Percentiles rank a stretch among this genome's conserved stretches.
Conservation (phyloP, 208 protist species). For the Crithidia thermophila region DNA sequence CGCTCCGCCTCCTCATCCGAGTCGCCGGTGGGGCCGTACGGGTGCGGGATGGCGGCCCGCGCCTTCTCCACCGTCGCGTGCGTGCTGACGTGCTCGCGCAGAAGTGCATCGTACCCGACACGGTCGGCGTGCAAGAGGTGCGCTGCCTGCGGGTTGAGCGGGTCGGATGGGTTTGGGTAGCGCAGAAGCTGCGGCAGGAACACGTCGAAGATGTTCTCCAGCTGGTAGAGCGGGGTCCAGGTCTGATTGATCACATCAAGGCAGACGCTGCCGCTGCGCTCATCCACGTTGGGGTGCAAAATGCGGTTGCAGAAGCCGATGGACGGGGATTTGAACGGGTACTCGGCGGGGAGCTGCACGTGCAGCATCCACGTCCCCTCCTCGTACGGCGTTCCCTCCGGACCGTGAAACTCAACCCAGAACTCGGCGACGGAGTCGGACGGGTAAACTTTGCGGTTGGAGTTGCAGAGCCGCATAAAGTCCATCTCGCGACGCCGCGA, state of each 20-base stretch:
- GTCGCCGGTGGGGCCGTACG: constrained; percentile 31
- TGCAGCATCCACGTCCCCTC: constrained; percentile 97
- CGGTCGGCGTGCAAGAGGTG: constrained; percentile 91
- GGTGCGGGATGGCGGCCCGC: constrained; percentile 38
- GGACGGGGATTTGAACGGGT: constrained; percentile 99
- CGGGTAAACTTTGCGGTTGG: constrained; percentile 93
- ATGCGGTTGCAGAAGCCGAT: constrained; percentile 99
- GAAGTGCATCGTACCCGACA: constrained; percentile 67
- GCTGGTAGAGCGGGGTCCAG: constrained; percentile 98
- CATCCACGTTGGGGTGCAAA: constrained; percentile 98
- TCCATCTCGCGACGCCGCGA: constrained; percentile 93
- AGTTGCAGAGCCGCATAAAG: constrained; percentile 97
- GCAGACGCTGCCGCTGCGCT: constrained; percentile 97
- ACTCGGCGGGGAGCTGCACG: constrained; percentile 95
- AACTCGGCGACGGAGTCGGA: constrained; percentile 95
- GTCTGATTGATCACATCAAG: constrained; percentile 99
- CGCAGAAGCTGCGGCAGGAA: constrained; percentile 98
- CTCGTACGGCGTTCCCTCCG: constrained; percentile 97
- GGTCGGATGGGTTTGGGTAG: constrained; percentile 98
- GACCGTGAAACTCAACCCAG: constrained; percentile 97
- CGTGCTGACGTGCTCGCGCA: constrained; percentile 70
- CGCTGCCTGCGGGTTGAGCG: constrained; percentile 97
- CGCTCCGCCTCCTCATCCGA: constrained; percentile 15
- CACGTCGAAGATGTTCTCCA: constrained; percentile 94
- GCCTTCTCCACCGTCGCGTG: constrained; percentile 70